These are phyloP conservation scores for Diaporthe vexans DNA, from an alignment of 2,329 filamentous ascomycete genomes.

Conservation along the genomic window DNA sequence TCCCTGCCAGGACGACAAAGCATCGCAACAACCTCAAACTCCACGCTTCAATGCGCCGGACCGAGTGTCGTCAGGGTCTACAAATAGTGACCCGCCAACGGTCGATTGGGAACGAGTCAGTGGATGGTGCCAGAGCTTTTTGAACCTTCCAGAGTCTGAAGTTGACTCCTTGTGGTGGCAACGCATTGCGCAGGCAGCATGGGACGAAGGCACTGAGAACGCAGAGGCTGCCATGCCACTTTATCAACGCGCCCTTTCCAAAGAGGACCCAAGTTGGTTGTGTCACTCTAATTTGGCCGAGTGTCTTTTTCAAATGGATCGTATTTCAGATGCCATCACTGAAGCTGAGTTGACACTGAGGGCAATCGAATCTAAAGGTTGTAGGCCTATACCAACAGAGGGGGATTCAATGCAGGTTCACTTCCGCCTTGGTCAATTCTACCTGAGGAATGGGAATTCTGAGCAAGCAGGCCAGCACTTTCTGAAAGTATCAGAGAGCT, in stretches of 20 bases:
- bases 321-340: neutral
- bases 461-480: neutral
- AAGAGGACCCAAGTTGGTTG: conserved; percentile 36
- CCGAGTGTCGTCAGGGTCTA: neutral
- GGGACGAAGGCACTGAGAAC: neutral
- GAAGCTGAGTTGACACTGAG: conserved; percentile 36
- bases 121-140: conserved; percentile 42
- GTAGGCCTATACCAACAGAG: conserved; percentile 39
- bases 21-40: neutral
- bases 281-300: neutral
- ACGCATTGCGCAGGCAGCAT: conserved; percentile 43
- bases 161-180: conserved; percentile 47
- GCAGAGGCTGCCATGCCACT: conserved; percentile 22
- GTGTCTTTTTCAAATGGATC: conserved; percentile 9
- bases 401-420: conserved; percentile 41
- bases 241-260: conserved; percentile 41
- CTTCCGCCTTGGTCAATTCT: conserved; percentile 40
- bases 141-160: conserved; percentile 37
- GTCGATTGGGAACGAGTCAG: conserved; percentile 42
- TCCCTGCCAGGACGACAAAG: neutral
- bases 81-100: neutral
- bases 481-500: neutral
- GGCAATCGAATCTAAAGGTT: conserved; percentile 31
- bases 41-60: neutral
- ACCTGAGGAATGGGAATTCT: conserved; percentile 17